These are phyloP conservation scores for Ambrosia trifida DNA, from an alignment of 129 eudicot genomes.

Conservation along the genomic window DNA sequence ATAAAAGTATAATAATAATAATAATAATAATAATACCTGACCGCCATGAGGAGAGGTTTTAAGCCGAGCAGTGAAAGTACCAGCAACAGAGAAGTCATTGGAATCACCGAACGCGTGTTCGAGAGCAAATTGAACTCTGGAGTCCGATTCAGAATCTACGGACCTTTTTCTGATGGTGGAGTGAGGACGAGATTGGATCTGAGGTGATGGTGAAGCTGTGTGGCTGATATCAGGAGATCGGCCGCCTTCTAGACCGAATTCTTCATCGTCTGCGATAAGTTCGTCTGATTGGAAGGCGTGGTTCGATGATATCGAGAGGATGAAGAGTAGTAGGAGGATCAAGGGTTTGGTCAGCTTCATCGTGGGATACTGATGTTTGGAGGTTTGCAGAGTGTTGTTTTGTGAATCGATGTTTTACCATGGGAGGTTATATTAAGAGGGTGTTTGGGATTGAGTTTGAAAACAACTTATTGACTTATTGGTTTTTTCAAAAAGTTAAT, in stretches of 20 bases:
- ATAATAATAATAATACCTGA: constrained; percentile 45
- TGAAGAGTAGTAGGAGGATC: neutral
- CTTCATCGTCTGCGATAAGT: constrained; percentile 74
- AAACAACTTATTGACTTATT: no score
- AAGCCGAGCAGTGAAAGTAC: constrained; percentile 83
- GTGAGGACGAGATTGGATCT: constrained; percentile 25
- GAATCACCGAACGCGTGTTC: constrained; percentile 86
- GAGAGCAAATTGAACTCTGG: constrained; percentile 69
- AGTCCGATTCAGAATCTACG: constrained; percentile 59
- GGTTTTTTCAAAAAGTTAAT: no score
- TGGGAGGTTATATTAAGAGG: no score
- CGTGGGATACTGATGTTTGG: constrained; percentile 6
- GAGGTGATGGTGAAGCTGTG: constrained; percentile 24
- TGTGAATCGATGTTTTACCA: no score
- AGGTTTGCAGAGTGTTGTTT: no score
- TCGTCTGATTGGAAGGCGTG: constrained; percentile 77
- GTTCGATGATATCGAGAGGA: constrained; percentile 28
- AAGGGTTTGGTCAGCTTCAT: constrained; percentile 27
- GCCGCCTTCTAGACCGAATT: constrained; percentile 75
- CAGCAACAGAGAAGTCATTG: constrained; percentile 70
- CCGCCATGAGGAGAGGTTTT: constrained; percentile 71
- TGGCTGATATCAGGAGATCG: constrained; percentile 31
- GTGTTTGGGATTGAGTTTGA: no score
- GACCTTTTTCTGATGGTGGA: constrained; percentile 40
- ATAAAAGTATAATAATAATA: no score